These are phyloP conservation scores for Xeromyces bisporus DNA, from an alignment of 495 filamentous ascomycete species.

Conservation along the genomic window DNA sequence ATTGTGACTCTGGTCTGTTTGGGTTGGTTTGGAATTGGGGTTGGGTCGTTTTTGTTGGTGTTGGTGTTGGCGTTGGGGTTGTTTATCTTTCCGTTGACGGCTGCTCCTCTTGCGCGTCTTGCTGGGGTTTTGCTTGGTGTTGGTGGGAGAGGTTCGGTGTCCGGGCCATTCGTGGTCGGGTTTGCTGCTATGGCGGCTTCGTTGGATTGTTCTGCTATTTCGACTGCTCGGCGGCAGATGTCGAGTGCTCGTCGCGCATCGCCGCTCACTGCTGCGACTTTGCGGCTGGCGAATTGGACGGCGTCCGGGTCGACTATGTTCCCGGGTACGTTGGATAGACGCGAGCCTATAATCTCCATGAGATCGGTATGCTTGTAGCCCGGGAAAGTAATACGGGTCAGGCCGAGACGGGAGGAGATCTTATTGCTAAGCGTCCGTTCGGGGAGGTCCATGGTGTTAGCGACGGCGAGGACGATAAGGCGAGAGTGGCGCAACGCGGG, in stretches of 20 bases:
- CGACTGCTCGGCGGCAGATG: constrained; percentile 89
- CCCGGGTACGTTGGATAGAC: constrained; percentile 71
- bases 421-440: constrained; percentile 96
- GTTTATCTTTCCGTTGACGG: constrained; percentile 5
- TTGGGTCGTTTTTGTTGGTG: background rate
- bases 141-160: constrained; percentile 21
- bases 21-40: constrained; percentile 4
- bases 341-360: constrained; percentile 91
- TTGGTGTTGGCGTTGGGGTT: constrained; percentile 5
- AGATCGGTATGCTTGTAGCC: constrained; percentile 95
- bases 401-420: constrained; percentile 78
- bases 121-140: constrained; percentile 31
- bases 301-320: constrained; percentile 87
- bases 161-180: constrained; percentile 9
- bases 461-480: constrained; percentile 90
- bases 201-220: constrained; percentile 71
- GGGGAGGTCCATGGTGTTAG: constrained; percentile 98
- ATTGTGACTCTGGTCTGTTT: constrained; percentile 60
- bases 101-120: constrained; percentile 12
- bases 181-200: constrained; percentile 16
- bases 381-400: constrained; percentile 87
- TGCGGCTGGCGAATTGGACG: constrained; percentile 87
- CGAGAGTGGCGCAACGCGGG: constrained; percentile 79
- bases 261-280: constrained; percentile 90
- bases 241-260: constrained; percentile 87